phyloP scores from a whole-genome alignment of 192 early-diverging fungal genomes.

The Phycomyces nitens region DNA sequence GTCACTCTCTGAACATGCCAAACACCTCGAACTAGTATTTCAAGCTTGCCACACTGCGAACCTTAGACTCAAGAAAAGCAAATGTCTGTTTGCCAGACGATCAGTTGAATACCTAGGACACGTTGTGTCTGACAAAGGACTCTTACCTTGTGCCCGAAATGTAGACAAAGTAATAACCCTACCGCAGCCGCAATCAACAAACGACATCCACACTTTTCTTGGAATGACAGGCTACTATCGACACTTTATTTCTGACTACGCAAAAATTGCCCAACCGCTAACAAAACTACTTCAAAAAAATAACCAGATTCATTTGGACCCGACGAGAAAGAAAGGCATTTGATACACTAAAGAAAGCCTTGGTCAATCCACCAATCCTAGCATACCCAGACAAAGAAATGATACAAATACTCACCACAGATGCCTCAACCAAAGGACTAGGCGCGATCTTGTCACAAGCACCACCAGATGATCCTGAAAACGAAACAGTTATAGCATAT shows the following conservation, averaged over 20 bases:
- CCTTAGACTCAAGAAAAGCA: background rate
- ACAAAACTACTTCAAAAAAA: slow-evolving; percentile 28
- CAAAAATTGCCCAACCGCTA: slow-evolving; percentile 21
- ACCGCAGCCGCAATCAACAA: slow-evolving; percentile 14
- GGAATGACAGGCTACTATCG: slow-evolving; percentile 38
- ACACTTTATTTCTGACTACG: slow-evolving; percentile 31
- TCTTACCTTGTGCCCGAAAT: background rate
- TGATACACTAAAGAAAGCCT: background rate
- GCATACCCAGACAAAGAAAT: background rate
- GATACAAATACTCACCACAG: slow-evolving; percentile 1
- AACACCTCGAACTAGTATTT: slow-evolving; percentile 24
- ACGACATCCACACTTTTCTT: slow-evolving; percentile 26
- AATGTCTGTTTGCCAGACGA: background rate
- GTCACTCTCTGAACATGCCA: slow-evolving; percentile 14
- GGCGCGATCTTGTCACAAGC: slow-evolving; percentile 13
- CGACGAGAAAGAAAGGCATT: background rate
- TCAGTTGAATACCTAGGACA: slow-evolving; percentile 7
- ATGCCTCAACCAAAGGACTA: background rate
- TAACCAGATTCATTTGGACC: slow-evolving; percentile 14
- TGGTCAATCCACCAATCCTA: background rate
- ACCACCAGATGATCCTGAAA: background rate
- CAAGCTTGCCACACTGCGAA: background rate
- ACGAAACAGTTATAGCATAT: slow-evolving; percentile 1
- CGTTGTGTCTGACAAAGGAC: background rate
- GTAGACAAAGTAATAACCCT: slow-evolving; percentile 4